Evolutionary conservation across 345 rosid species (phyloP).

Genomic region (Eutrema yunnanense): DNA sequence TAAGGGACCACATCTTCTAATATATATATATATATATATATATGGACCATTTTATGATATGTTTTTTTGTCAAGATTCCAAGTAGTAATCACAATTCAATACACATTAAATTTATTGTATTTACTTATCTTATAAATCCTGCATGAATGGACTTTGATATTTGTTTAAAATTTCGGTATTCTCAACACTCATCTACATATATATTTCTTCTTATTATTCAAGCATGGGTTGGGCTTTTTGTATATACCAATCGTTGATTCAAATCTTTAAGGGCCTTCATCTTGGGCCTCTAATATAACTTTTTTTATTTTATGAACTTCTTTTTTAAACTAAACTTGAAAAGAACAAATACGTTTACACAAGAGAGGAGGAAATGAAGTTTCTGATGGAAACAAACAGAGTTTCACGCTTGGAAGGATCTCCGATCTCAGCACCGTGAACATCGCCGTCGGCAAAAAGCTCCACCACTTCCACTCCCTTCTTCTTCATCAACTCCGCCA

Average conservation of each 20-base stretch:
- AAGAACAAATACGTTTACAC: neutral
- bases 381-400: constrained; percentile 6
- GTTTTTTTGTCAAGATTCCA: constrained; percentile 1
- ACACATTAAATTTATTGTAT: neutral
- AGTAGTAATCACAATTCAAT: constrained; percentile 12
- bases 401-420: constrained; percentile 23
- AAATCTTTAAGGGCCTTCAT: neutral
- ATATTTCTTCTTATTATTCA: no score
- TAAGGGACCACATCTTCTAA: constrained; percentile 23
- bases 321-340: neutral
- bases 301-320: neutral
- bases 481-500: constrained; percentile 34
- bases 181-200: neutral
- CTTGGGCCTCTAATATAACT: neutral
- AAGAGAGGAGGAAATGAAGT: constrained; percentile 22
- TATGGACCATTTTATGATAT: constrained; percentile 13
- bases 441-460: constrained; percentile 31
- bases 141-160: neutral
- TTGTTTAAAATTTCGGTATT: neutral
- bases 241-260: neutral
- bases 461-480: constrained; percentile 36
- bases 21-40: neutral
- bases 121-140: neutral
- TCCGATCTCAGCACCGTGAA: constrained; percentile 29
- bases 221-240: neutral